Conservation (phyloP, 371 early-diverging fungal species). For the Mucor piriformis region DNA sequence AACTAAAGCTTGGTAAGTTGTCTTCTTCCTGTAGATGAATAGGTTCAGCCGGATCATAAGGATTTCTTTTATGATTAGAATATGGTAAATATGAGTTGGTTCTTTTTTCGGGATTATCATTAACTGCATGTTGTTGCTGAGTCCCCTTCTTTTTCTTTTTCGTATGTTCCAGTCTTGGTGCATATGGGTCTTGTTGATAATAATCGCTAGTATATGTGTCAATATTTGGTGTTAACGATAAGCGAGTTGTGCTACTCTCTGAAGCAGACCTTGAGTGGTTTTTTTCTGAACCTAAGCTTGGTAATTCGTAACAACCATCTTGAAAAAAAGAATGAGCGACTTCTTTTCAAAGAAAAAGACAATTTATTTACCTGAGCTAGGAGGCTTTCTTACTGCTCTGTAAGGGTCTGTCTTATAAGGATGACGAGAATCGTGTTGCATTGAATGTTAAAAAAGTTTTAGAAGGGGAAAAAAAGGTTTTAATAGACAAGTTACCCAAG, state of each 20-base stretch:
- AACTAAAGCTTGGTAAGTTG: constrained; percentile 36
- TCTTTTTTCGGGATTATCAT: constrained; percentile 22
- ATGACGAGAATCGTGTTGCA: constrained; percentile 10
- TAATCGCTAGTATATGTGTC: constrained; percentile 23
- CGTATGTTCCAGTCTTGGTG: constrained; percentile 23
- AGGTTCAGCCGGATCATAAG: constrained; percentile 33
- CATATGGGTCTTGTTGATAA: constrained; percentile 41
- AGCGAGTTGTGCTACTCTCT: constrained; percentile 41
- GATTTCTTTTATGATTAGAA: constrained; percentile 41
- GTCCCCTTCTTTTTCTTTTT: constrained; percentile 20
- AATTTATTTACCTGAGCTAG: constrained; percentile 34
- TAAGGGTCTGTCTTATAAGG: constrained; percentile 36
- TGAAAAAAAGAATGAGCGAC: neutral
- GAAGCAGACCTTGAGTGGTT: constrained; percentile 43
- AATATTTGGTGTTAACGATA: constrained; percentile 18
- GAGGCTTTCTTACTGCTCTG: constrained; percentile 33
- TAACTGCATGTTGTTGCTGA: neutral
- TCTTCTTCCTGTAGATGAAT: constrained; percentile 42
- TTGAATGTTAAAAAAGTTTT: constrained; percentile 5
- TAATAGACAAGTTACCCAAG: neutral
- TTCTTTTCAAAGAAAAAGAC: neutral
- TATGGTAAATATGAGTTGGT: constrained; percentile 52
- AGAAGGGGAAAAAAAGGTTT: constrained; percentile 5
- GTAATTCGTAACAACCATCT: constrained; percentile 17
- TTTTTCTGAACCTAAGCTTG: constrained; percentile 21